Percentiles rank a stretch among this genome's conserved stretches.
Conservation (phyloP, 73 alveolate species). For the Paramecium sexaurelia region DNA sequence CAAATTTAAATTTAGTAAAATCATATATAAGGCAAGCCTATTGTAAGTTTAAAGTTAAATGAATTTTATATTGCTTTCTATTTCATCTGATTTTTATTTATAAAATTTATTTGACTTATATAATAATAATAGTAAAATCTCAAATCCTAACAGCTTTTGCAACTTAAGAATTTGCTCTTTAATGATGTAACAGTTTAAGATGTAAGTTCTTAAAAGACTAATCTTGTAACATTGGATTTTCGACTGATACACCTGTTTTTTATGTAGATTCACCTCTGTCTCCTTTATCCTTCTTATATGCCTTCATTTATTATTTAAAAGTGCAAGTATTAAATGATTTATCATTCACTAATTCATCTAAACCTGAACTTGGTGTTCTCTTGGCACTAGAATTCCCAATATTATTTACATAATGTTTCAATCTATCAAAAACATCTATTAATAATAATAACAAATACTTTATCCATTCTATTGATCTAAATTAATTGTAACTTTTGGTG, state of each 20-base stretch:
- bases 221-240: conserved; percentile 2
- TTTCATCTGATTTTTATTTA: background rate
- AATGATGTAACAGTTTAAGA: conserved; percentile 23
- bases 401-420: conserved; percentile 41
- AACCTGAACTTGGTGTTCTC: background rate
- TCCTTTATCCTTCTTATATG: background rate
- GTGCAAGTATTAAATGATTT: background rate
- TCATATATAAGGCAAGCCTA: background rate
- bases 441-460: background rate
- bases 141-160: background rate
- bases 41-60: background rate
- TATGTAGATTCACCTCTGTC: background rate
- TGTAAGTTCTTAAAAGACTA: conserved; percentile 7
- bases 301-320: conserved; percentile 31
- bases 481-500: conserved; percentile 36
- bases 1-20: background rate
- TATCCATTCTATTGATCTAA: background rate
- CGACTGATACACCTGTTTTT: background rate
- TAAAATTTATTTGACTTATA: background rate
- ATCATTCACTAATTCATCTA: conserved; percentile 8
- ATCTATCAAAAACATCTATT: conserved; percentile 3
- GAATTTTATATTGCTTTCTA: background rate
- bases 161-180: background rate
- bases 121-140: background rate
- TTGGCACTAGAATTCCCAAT: conserved; percentile 13